Conservation (phyloP, 192 early-diverging fungal species). For the Helicostylum pulchrum region DNA sequence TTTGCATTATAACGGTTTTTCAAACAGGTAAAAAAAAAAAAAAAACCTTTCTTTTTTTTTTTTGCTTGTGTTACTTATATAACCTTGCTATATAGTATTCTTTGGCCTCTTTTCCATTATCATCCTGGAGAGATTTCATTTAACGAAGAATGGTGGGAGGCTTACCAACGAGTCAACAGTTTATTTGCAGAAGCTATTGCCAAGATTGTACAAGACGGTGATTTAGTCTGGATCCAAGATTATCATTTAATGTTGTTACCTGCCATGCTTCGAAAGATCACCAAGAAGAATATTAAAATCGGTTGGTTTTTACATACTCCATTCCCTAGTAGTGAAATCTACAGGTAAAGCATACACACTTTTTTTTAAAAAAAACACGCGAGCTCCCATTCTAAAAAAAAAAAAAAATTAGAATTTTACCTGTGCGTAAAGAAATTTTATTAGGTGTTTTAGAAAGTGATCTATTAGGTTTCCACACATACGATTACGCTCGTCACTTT, state of each 20-base stretch:
- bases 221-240: conserved; percentile 90
- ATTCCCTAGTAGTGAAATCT: conserved; percentile 95
- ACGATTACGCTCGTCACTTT: conserved; percentile 99
- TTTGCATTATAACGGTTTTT: conserved; percentile 98
- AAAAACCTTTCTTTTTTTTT: neutral
- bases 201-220: conserved; percentile 83
- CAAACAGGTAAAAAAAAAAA: conserved; percentile 61
- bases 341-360: conserved; percentile 53
- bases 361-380: neutral
- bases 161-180: conserved; percentile 87
- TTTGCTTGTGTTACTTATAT: neutral
- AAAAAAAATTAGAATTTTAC: conserved; percentile 67
- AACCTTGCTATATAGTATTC: conserved; percentile 74
- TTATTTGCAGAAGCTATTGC: conserved; percentile 93
- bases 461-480: conserved; percentile 98
- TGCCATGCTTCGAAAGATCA: conserved; percentile 71
- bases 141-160: conserved; percentile 91
- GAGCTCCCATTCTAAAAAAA: neutral
- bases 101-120: conserved; percentile 99
- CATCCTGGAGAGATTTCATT: conserved; percentile 98
- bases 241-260: conserved; percentile 99
- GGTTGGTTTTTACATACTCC: conserved; percentile 99
- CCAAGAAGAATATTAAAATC: conserved; percentile 81
- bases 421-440: conserved; percentile 91
- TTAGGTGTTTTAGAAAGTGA: conserved; percentile 90